These are phyloP conservation scores for Bolboschoenoplectus hybrid DNA, from an alignment of 202 grass and related monocot genomes.

Conservation along the genomic window DNA sequence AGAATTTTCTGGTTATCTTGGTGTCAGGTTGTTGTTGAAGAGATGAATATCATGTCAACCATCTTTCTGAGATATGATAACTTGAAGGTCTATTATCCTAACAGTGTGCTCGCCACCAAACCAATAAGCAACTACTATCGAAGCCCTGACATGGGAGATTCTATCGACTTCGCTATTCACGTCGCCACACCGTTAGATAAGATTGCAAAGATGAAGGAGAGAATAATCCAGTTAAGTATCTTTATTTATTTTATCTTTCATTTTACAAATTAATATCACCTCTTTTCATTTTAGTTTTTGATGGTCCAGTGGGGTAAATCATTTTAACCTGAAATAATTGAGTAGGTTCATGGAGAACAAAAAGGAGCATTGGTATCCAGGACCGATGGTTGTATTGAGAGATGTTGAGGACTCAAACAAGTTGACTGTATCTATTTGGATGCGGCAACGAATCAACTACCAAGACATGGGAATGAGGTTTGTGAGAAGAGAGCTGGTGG, in stretches of 20 bases:
- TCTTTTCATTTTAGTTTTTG: neutral
- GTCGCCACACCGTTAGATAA: slow-evolving; percentile 80
- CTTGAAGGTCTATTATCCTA: slow-evolving; percentile 83
- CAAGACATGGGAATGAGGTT: slow-evolving; percentile 77
- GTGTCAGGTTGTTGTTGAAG: slow-evolving; percentile 78
- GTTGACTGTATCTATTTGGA: slow-evolving; percentile 75
- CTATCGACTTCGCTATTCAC: slow-evolving; percentile 74
- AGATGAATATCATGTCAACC: slow-evolving; percentile 93
- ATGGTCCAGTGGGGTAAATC: neutral
- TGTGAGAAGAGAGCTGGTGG: slow-evolving; percentile 61
- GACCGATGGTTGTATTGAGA: slow-evolving; percentile 55
- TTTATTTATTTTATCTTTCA: slow-evolving; percentile 23
- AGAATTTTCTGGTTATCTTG: neutral
- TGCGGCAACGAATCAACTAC: slow-evolving; percentile 77
- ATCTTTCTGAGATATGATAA: slow-evolving; percentile 85
- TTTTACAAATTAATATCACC: slow-evolving; percentile 16
- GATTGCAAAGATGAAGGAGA: slow-evolving; percentile 71
- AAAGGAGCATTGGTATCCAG: slow-evolving; percentile 86
- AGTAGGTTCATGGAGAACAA: slow-evolving; percentile 64
- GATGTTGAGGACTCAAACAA: slow-evolving; percentile 79
- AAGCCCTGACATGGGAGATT: slow-evolving; percentile 90
- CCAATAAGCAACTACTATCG: slow-evolving; percentile 82
- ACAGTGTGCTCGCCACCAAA: slow-evolving; percentile 65
- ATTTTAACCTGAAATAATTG: neutral
- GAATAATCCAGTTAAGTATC: slow-evolving; percentile 56